Conservation (phyloP, 2,329 filamentous ascomycete genomes). For the Seiridium unicorne region DNA sequence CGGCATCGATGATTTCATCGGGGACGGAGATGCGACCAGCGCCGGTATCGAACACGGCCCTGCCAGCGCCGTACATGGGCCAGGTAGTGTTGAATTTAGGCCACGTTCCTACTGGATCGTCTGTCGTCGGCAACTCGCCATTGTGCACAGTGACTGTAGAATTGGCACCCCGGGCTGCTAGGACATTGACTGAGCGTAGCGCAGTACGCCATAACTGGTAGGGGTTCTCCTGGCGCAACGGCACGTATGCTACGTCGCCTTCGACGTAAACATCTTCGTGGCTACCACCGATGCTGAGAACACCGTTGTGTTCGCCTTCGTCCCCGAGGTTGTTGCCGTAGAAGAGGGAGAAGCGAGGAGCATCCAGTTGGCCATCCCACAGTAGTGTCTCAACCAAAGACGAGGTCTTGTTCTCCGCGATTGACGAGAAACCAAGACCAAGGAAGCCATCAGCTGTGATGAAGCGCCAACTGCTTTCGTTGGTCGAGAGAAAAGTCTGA, state of each 20-base stretch:
- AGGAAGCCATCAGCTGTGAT: conserved; percentile 32
- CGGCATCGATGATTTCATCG: conserved; percentile 14
- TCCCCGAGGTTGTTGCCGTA: conserved; percentile 20
- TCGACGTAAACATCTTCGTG: conserved; percentile 27
- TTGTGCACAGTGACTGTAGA: conserved; percentile 8
- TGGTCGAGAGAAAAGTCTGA: conserved; percentile 27
- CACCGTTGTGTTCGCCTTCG: conserved; percentile 18
- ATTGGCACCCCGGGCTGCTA: conserved; percentile 1
- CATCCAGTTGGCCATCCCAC: conserved; percentile 24
- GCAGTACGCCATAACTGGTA: conserved; percentile 31
- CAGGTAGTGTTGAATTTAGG: conserved; percentile 2
- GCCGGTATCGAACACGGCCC: conserved; percentile 32
- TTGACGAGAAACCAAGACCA: conserved; percentile 30
- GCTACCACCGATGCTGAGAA: conserved; percentile 31
- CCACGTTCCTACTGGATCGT: not conserved
- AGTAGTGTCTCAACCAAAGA: conserved; percentile 32
- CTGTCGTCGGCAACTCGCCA: conserved; percentile 3
- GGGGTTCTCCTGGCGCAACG: conserved; percentile 8
- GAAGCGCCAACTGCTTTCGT: conserved; percentile 24
- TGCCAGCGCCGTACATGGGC: not conserved
- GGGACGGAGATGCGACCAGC: conserved; percentile 26
- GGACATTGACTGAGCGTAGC: conserved; percentile 14
- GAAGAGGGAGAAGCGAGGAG: conserved; percentile 30
- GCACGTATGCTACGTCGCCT: conserved; percentile 20
- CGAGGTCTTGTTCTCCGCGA: conserved; percentile 24